Base-by-base conservation (phyloP, 2,329 filamentous ascomycete species). In the Geosmithia morbida region DNA sequence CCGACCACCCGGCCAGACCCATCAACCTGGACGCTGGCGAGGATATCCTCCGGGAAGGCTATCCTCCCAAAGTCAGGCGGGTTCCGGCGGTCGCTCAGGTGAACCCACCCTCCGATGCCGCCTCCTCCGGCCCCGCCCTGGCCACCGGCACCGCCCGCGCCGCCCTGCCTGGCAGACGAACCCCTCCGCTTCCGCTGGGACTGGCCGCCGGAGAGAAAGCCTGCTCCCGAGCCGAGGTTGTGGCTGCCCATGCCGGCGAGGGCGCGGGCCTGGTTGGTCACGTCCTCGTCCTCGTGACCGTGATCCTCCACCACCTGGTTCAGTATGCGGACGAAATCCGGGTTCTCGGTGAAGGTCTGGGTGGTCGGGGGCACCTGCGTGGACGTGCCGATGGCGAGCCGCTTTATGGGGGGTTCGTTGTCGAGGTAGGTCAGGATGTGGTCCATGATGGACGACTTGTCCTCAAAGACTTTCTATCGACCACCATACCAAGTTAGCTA, bases 1-100 rank as follows among this genome's bases (percentile, higher is more conserved):
- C 77, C 76, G 22, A 80, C 65, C 46, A 83, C 73, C 26, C 71
- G 58, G 0, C 81, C 81, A 7, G 62, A 52, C 2, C 66, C 68
- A 56, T 82, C 69, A 5, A 84, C 80, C 57, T 83, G 75, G 41
- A 84, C 69, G 52, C 79, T 83, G 39, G 80, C 81, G 47, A 85
- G 65, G 39, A 85, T 85, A 55, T 85, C 80, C 55, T 84, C 80
- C 1, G 80, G 79, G 69, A 75, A 83, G 2, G 80, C 78, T 57
- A 84, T 83, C 46, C 81, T 64, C 16, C 80, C 80, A 66, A 72
- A 84, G 54, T 82, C 79, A 0, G 78, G 79, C 2, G 79, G 77
- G 46, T 81, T 81, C 47, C 81, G 66, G 47, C 66, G 56, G 57
- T 85, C 81, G 48, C 77, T 81, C 5, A 85, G 66, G 60, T 85